A percentile compares a stretch with the other conserved stretches of the same genome.
Conservation (phyloP, 225 moss, liverwort and hornwort genomes). For the Sphagnum contortum region DNA sequence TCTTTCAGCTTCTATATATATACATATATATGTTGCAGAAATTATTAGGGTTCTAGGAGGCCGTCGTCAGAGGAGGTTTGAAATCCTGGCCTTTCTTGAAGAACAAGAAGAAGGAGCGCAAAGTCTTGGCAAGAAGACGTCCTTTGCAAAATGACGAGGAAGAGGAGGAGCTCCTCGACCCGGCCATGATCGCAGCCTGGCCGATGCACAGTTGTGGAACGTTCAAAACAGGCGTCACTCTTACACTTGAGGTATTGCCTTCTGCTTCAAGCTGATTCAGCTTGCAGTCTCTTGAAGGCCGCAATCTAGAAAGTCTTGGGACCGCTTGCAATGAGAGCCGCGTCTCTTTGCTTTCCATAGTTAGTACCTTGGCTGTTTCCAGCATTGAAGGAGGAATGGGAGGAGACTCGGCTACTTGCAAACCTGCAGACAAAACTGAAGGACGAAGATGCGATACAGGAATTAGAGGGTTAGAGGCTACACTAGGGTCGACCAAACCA, state of each 20-base stretch:
- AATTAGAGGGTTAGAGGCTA: too few relatives aligned
- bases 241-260: constrained; percentile 31
- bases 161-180: constrained; percentile 13
- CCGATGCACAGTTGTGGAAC: constrained; percentile 82
- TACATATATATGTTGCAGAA: too few relatives aligned
- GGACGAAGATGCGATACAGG: constrained; percentile 7
- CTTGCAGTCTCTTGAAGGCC: too few relatives aligned
- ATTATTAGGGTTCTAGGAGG: too few relatives aligned
- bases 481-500: too few relatives aligned
- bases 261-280: too few relatives aligned
- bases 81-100: constrained; percentile 53
- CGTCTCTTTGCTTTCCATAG: constrained; percentile 1
- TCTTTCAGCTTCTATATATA: too few relatives aligned
- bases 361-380: constrained; percentile 6
- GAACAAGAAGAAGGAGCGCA: constrained; percentile 42
- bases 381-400: constrained; percentile 38
- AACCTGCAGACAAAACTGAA: constrained; percentile 19
- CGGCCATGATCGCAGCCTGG: constrained; percentile 16
- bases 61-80: too few relatives aligned
- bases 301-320: too few relatives aligned
- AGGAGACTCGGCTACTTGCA: constrained; percentile 29
- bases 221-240: constrained; percentile 81
- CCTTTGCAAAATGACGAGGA: constrained; percentile 74
- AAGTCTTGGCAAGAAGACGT: constrained; percentile 34
- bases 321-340: too few relatives aligned